Base-by-base conservation (phyloP, 768 basidiomycete genomes). In the Symmetrospora coprosmae region DNA sequence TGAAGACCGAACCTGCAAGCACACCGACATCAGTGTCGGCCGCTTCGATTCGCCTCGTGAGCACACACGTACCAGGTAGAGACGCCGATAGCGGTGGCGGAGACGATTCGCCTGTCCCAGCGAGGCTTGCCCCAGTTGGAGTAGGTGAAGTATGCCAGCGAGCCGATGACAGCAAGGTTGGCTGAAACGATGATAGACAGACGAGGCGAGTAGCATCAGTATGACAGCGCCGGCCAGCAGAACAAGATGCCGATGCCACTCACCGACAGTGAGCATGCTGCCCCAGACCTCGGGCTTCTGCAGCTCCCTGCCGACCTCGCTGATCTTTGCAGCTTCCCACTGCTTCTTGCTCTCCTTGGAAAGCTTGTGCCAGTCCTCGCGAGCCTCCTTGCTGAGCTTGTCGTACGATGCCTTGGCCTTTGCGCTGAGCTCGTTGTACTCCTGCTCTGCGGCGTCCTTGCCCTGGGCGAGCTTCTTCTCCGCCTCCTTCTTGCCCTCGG, bases 81-180 rank as follows among this genome's bases (percentile, higher is more conserved):
- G 14, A 75, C 63, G 34, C 74, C 73, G 37, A 70, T 66, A 38
- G 68, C 63, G 48, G 73, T 67, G 28, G 68, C 69, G 16, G 71
- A 70, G 23, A 75, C 72, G 28, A 70, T 61, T 28, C 71, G 66
- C 21, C 68, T 64, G 65, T 75, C 73, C 74, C 74, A 75, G 16
- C 58, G 61, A 4, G 68, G 69, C 50, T 64, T 33, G 70, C 74
- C 65, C 73, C 74, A 74, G 69, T 74, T 65, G 60, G 67, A 51
- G 71, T 73, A 73, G 16, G 66, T 69, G 58, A 71, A 67, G 69
- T 71, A 73, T 2, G 70, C 70, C 51, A 73, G 66, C 1, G 60
- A 55, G 13, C 61, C 68, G 52, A 74, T 56, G 49, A 75, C 64
- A 30, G 72, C 72, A 13, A 72, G 64, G 66, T 75, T 75, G 53